phyloP scores from a whole-genome alignment of 2,329 filamentous ascomycete genomes.

The Fusarium incarnatum region DNA sequence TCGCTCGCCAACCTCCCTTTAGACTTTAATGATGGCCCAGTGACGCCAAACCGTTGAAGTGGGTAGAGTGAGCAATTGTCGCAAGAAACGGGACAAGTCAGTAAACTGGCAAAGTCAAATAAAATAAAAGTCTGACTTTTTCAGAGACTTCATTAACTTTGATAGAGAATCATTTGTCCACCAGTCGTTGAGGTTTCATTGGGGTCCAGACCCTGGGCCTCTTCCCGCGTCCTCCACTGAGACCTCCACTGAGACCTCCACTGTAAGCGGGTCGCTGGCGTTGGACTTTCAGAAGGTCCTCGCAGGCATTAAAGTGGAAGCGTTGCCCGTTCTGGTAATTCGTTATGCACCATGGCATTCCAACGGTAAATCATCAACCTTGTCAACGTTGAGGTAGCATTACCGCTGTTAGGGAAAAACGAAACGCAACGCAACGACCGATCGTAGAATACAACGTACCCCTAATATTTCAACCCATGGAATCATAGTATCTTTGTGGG shows the following conservation, averaged over 20 bases:
- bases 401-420: not conserved
- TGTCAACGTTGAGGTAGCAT: constrained; percentile 22
- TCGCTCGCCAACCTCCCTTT: not conserved
- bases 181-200: constrained; percentile 2
- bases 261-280: constrained; percentile 9
- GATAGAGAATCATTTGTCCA: not conserved
- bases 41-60: not conserved
- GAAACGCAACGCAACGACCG: not conserved
- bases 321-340: constrained; percentile 6
- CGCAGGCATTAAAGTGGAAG: constrained; percentile 24
- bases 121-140: not conserved
- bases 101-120: not conserved
- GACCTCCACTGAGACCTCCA: constrained; percentile 1
- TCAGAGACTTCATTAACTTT: not conserved
- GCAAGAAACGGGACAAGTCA: not conserved
- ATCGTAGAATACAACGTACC: constrained; percentile 16
- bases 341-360: constrained; percentile 22
- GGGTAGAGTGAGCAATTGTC: not conserved
- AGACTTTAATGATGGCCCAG: not conserved
- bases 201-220: not conserved
- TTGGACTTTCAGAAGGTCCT: constrained; percentile 19
- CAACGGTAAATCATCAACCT: constrained; percentile 4
- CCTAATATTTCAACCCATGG: constrained; percentile 16
- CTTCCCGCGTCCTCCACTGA: constrained; percentile 7
- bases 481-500: not conserved